Conservation (phyloP, 495 filamentous ascomycete genomes). For the Penicillium salamii region DNA sequence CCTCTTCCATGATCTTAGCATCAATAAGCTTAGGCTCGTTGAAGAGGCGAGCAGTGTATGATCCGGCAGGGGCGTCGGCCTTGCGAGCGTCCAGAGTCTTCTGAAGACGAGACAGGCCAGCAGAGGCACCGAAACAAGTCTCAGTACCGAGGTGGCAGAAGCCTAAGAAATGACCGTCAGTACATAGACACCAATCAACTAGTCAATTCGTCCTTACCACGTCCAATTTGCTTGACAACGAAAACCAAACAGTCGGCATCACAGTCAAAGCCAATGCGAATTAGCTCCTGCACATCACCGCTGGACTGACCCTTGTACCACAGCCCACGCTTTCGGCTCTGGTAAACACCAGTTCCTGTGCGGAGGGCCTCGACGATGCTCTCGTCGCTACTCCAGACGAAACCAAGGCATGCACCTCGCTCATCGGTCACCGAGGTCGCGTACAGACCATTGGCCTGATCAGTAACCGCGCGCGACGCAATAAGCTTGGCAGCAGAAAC, state of each 20-base stretch:
- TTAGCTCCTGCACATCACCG: slow-evolving; percentile 85
- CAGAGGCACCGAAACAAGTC: slow-evolving; percentile 85
- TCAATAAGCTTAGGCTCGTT: slow-evolving; percentile 82
- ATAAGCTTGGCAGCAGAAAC: slow-evolving; percentile 69
- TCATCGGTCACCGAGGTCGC: slow-evolving; percentile 90
- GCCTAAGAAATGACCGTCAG: slow-evolving; percentile 46
- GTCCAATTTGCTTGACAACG: slow-evolving; percentile 81
- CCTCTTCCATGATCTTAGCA: slow-evolving; percentile 98
- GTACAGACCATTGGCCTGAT: slow-evolving; percentile 78
- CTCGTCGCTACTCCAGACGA: slow-evolving; percentile 91
- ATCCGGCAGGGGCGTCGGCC: slow-evolving; percentile 75
- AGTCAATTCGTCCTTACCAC: slow-evolving; percentile 39
- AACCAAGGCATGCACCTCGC: slow-evolving; percentile 74
- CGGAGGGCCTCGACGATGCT: slow-evolving; percentile 82
- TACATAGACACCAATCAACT: not conserved
- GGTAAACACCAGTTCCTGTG: slow-evolving; percentile 90
- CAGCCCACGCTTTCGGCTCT: slow-evolving; percentile 87
- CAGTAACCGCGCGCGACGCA: slow-evolving; percentile 67
- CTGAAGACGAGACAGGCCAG: slow-evolving; percentile 77
- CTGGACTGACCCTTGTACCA: slow-evolving; percentile 97
- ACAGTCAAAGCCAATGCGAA: slow-evolving; percentile 83
- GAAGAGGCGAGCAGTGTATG: slow-evolving; percentile 91
- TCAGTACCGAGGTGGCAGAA: slow-evolving; percentile 94
- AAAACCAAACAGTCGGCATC: slow-evolving; percentile 91
- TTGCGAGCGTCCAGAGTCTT: slow-evolving; percentile 80